phyloP scores from a whole-genome alignment of 345 rosid genomes.

The Sapria himalayana region DNA sequence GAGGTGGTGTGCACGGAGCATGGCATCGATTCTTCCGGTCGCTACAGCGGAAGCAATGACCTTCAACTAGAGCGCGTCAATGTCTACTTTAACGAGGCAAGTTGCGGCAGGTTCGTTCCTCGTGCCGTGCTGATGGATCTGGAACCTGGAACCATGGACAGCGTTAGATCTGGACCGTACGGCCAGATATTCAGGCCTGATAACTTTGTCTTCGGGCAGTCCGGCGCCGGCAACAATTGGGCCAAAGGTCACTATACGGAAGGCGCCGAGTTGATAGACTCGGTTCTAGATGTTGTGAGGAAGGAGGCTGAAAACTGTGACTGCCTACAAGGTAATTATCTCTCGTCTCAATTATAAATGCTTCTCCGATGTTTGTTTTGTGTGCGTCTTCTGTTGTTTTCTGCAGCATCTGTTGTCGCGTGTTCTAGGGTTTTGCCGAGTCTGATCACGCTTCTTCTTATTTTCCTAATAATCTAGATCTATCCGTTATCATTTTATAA shows the following conservation, averaged over 20 bases:
- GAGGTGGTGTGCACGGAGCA: constrained; percentile 41
- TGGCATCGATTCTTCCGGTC: constrained; percentile 47
- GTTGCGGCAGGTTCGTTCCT: constrained; percentile 52
- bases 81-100: constrained; percentile 61
- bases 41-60: constrained; percentile 37
- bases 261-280: constrained; percentile 37
- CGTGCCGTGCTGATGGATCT: constrained; percentile 64
- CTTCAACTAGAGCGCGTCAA: constrained; percentile 58
- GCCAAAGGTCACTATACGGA: constrained; percentile 36
- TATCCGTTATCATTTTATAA: too few relatives aligned
- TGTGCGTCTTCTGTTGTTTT: not conserved
- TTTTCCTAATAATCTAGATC: too few relatives aligned
- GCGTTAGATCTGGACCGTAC: constrained; percentile 54
- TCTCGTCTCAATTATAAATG: not conserved
- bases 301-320: constrained; percentile 44
- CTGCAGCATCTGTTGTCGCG: too few relatives aligned
- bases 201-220: constrained; percentile 36
- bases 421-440: too few relatives aligned
- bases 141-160: constrained; percentile 69
- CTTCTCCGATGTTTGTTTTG: not conserved
- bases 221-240: constrained; percentile 44
- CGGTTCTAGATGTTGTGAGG: constrained; percentile 36
- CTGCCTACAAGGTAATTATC: constrained; percentile 27
- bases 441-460: too few relatives aligned
- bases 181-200: constrained; percentile 46